These are phyloP conservation scores for Phytophthora europaea DNA, from an alignment of 352 stramenopile genomes.

Conservation along the genomic window DNA sequence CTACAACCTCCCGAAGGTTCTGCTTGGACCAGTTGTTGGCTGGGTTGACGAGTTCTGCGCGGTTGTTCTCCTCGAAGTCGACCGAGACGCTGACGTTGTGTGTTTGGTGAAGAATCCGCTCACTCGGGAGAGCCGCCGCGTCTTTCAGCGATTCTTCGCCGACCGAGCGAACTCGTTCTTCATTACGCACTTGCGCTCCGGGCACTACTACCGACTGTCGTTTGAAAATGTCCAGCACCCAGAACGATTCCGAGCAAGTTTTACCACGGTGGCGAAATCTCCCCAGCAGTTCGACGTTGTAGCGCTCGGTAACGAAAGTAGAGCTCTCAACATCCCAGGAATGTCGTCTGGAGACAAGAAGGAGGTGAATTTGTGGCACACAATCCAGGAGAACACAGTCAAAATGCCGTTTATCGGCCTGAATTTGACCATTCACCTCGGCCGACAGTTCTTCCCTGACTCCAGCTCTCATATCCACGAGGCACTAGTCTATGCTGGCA, in stretches of 20 bases:
- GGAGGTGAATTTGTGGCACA: slow-evolving; percentile 33
- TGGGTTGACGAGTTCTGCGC: slow-evolving; percentile 69
- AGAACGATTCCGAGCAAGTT: slow-evolving; percentile 50
- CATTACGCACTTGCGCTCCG: slow-evolving; percentile 63
- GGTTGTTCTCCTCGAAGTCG: slow-evolving; percentile 75
- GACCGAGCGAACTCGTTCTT: slow-evolving; percentile 68
- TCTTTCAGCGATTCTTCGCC: slow-evolving; percentile 66
- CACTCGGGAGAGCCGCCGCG: slow-evolving; percentile 45
- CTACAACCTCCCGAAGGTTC: slow-evolving; percentile 40
- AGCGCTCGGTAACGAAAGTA: slow-evolving; percentile 44
- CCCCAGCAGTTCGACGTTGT: slow-evolving; percentile 53
- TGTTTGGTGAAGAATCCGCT: slow-evolving; percentile 66
- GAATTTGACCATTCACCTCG: slow-evolving; percentile 65
- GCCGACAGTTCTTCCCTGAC: slow-evolving; percentile 53
- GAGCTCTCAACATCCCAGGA: not conserved
- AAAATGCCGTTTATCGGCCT: slow-evolving; percentile 47
- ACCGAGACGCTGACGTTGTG: slow-evolving; percentile 59
- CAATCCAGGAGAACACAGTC: slow-evolving; percentile 38
- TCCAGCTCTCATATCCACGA: slow-evolving; percentile 47
- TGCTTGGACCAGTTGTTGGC: slow-evolving; percentile 77
- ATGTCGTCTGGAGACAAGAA: slow-evolving; percentile 7
- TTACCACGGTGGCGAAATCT: slow-evolving; percentile 49
- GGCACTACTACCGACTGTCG: slow-evolving; percentile 67
- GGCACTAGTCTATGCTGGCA: slow-evolving; percentile 33
- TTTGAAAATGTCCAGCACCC: slow-evolving; percentile 59